These are phyloP conservation scores for Henckelia pumila DNA, from an alignment of 257 asterid genomes.

Conservation along the genomic window DNA sequence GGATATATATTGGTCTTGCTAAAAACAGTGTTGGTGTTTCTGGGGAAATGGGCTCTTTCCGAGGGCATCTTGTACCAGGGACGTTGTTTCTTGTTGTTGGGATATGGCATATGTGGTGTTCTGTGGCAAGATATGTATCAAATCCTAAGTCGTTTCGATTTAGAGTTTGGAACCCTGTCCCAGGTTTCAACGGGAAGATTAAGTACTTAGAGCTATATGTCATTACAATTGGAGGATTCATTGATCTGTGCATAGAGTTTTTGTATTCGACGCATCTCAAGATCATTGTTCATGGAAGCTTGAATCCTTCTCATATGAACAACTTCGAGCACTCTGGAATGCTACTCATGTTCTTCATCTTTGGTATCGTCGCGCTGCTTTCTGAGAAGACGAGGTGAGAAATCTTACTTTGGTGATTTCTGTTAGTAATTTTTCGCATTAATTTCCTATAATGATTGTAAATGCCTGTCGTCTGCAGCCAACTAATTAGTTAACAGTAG, in stretches of 20 bases:
- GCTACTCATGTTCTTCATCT: constrained; percentile 93
- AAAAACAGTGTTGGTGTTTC: not conserved
- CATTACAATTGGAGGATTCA: constrained; percentile 67
- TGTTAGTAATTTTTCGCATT: too few species aligned
- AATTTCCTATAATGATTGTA: too few species aligned
- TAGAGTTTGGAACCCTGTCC: constrained; percentile 89
- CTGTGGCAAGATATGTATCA: constrained; percentile 56
- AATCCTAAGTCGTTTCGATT: constrained; percentile 72
- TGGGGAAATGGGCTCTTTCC: constrained; percentile 80
- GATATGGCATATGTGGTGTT: constrained; percentile 83
- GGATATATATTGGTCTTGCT: not conserved
- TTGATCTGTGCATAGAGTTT: constrained; percentile 88
- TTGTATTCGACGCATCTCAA: constrained; percentile 82
- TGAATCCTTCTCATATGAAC: constrained; percentile 91
- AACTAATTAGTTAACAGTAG: too few species aligned
- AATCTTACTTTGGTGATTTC: constrained; percentile 22
- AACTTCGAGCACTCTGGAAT: constrained; percentile 96
- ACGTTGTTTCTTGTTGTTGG: constrained; percentile 81
- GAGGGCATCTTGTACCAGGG: constrained; percentile 93
- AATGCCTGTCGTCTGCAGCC: too few species aligned
- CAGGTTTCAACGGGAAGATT: constrained; percentile 66
- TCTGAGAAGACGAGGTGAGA: constrained; percentile 82
- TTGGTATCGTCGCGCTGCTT: constrained; percentile 64
- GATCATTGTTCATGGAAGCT: constrained; percentile 67
- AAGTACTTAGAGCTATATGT: constrained; percentile 89